phyloP scores from a whole-genome alignment of 1,284 basidiomycete species.

The Gomphus sp. region DNA sequence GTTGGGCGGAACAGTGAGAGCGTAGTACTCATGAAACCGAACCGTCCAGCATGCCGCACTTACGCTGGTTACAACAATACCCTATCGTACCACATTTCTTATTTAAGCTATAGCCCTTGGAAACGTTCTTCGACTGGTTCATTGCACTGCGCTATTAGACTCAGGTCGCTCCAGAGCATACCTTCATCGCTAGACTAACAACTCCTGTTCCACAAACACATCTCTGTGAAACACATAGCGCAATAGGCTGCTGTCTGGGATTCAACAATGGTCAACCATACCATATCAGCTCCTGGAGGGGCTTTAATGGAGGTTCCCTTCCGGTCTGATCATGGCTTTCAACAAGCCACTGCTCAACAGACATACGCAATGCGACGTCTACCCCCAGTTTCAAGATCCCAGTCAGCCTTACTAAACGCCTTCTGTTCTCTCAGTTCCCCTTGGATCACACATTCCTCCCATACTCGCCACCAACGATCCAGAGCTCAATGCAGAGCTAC shows the following conservation, averaged over 20 bases:
- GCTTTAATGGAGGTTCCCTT: too few relatives aligned
- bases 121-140: background rate
- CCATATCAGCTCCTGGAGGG: too few relatives aligned
- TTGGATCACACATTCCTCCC: constrained; percentile 40
- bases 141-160: background rate
- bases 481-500: constrained; percentile 58
- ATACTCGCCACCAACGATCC: constrained; percentile 38
- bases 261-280: too few relatives aligned
- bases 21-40: constrained; percentile 14
- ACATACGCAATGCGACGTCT: background rate
- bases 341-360: constrained; percentile 1
- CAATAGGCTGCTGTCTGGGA: too few relatives aligned
- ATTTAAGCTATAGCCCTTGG: too few relatives aligned
- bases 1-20: constrained; percentile 11
- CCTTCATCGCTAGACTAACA: too few relatives aligned
- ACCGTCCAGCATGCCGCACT: constrained; percentile 4
- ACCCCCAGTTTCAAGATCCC: constrained; percentile 11
- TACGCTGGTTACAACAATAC: background rate
- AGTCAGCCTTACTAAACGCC: constrained; percentile 47
- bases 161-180: too few relatives aligned
- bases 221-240: too few relatives aligned
- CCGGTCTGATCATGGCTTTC: background rate
- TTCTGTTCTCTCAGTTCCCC: constrained; percentile 54
- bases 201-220: too few relatives aligned
- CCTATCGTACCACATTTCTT: background rate